Percentiles rank a stretch among this genome's conserved stretches.
Conservation (phyloP, 257 asterid species). For the Solanum chmielewskii region DNA sequence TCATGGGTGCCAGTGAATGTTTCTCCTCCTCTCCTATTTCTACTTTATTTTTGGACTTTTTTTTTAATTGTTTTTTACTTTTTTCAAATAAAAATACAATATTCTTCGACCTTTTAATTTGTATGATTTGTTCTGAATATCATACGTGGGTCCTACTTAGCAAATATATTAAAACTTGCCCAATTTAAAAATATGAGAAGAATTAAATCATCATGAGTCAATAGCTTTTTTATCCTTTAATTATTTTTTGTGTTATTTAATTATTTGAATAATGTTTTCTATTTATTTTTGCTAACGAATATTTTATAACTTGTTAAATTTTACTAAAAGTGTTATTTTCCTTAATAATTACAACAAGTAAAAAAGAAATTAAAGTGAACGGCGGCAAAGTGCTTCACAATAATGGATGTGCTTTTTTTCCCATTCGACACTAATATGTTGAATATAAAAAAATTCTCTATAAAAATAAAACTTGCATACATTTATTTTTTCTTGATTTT, state of each 20-base stretch:
- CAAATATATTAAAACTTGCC: background rate
- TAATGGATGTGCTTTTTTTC: background rate
- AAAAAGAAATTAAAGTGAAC: background rate
- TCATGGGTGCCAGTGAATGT: background rate
- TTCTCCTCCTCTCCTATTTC: background rate
- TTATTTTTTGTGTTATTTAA: background rate
- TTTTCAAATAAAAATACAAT: background rate
- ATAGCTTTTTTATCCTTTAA: background rate
- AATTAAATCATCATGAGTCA: background rate
- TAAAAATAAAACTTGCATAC: background rate
- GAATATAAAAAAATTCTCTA: background rate
- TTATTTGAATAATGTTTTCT: background rate
- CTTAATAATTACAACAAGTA: background rate
- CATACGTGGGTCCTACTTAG: background rate
- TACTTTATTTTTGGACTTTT: background rate
- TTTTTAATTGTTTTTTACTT: background rate
- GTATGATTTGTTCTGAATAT: background rate
- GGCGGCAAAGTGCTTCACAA: background rate
- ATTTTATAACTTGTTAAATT: background rate
- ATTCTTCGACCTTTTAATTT: background rate
- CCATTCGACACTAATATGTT: background rate
- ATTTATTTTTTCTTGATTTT: no score
- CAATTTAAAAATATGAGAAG: background rate
- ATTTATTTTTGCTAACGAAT: background rate
- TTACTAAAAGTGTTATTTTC: background rate